These are phyloP conservation scores for Sporothrix luriei DNA, from an alignment of 2,329 filamentous ascomycete genomes.

Conservation along the genomic window DNA sequence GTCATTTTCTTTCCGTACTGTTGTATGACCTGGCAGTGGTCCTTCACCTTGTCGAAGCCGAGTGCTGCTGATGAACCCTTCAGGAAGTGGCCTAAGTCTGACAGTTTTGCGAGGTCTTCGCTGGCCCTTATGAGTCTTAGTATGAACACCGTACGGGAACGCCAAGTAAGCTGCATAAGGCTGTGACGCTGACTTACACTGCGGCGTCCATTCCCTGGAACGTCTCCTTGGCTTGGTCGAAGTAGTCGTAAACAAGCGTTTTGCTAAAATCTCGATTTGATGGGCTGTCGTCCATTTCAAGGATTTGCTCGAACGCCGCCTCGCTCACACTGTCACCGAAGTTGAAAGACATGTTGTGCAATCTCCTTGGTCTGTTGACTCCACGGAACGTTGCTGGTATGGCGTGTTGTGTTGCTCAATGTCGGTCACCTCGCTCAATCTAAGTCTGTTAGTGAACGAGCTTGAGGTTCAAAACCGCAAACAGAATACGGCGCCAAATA, in stretches of 20 bases:
- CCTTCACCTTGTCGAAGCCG: conserved; percentile 85
- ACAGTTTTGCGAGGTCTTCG: conserved; percentile 69
- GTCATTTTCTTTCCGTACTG: conserved; percentile 84
- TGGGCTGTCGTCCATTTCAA: conserved; percentile 96
- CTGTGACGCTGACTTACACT: conserved; percentile 63
- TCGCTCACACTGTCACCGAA: conserved; percentile 77
- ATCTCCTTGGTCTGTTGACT: background rate
- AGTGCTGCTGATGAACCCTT: conserved; percentile 96
- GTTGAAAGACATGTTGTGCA: conserved; percentile 55
- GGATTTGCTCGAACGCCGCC: conserved; percentile 85
- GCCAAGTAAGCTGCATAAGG: no score
- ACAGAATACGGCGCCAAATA: background rate
- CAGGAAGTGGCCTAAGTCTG: conserved; percentile 87
- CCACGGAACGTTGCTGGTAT: background rate
- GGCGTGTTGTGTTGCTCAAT: background rate
- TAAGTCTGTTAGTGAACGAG: no score
- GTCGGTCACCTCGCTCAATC: background rate
- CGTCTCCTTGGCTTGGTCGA: conserved; percentile 84
- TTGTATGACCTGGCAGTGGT: conserved; percentile 95
- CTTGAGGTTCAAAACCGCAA: no score
- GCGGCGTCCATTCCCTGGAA: conserved; percentile 81
- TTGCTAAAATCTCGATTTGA: conserved; percentile 83
- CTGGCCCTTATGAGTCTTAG: conserved; percentile 43
- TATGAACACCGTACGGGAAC: background rate
- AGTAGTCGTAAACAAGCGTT: conserved; percentile 88